Conservation (phyloP, 306 rosid genomes). For the Begonia peltatifolia region DNA sequence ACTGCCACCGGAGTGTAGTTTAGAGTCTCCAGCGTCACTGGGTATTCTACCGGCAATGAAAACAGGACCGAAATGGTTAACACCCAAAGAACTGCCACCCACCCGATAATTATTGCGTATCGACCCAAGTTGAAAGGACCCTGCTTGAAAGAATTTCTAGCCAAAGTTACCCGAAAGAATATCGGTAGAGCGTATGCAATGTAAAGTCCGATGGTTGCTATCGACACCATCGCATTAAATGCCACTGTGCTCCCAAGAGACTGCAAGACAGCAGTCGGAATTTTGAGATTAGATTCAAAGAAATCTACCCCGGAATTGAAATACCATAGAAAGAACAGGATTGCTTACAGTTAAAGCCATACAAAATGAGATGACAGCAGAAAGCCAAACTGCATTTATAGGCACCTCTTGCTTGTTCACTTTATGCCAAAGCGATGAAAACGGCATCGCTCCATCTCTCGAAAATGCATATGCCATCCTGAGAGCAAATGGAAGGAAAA, state of each 20-base stretch:
- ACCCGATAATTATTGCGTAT: constrained; percentile 49
- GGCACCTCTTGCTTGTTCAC: constrained; percentile 81
- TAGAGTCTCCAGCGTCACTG: constrained; percentile 51
- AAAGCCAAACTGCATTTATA: constrained; percentile 81
- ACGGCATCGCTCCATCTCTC: constrained; percentile 98
- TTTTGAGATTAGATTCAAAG: not conserved
- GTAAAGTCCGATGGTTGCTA: constrained; percentile 80
- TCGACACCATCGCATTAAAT: constrained; percentile 89
- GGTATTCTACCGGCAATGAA: constrained; percentile 79
- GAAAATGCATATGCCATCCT: constrained; percentile 98
- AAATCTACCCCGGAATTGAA: not conserved
- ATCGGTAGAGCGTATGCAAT: constrained; percentile 91
- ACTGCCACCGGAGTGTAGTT: constrained; percentile 93
- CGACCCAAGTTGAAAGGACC: constrained; percentile 88
- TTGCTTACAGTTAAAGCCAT: constrained; percentile 76
- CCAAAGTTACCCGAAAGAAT: constrained; percentile 78
- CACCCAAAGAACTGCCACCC: constrained; percentile 90
- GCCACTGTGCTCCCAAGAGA: constrained; percentile 97
- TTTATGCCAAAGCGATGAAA: constrained; percentile 74
- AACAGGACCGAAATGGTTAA: constrained; percentile 59
- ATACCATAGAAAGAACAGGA: not conserved
- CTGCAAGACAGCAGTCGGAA: constrained; percentile 24
- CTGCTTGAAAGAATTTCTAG: constrained; percentile 37
- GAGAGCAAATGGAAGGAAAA: constrained; percentile 9
- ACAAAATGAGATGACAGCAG: constrained; percentile 61